Evolutionary conservation across 2,329 filamentous ascomycete species (phyloP).

Genomic region (Pseudogymnoascus sp.): DNA sequence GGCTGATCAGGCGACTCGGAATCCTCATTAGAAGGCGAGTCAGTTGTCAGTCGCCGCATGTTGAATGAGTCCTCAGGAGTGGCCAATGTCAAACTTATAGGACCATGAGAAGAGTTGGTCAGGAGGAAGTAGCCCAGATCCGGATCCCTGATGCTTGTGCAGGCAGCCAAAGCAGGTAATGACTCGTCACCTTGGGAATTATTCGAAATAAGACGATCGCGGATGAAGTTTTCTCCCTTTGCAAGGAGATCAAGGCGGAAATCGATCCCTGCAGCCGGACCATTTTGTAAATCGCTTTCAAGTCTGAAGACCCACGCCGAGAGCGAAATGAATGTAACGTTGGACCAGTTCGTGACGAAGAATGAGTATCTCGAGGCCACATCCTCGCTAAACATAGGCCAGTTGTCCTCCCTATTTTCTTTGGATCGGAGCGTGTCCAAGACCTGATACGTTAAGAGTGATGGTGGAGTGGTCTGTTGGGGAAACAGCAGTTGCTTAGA

Average conservation of each 20-base stretch:
- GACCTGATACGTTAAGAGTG: conserved; percentile 52
- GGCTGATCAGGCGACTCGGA: conserved; percentile 38
- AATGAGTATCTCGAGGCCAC: conserved; percentile 54
- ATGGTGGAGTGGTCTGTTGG: conserved; percentile 34
- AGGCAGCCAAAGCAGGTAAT: conserved; percentile 42
- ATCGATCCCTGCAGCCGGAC: conserved; percentile 49
- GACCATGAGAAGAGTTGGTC: conserved; percentile 49
- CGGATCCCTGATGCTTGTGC: conserved; percentile 46
- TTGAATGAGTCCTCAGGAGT: conserved; percentile 44
- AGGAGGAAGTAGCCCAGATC: conserved; percentile 57
- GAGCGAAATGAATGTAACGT: conserved; percentile 51
- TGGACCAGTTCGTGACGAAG: conserved; percentile 52
- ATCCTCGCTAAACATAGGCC: conserved; percentile 55
- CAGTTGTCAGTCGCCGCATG: conserved; percentile 34
- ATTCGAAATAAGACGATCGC: conserved; percentile 50
- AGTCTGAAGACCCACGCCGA: conserved; percentile 55
- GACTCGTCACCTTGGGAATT: conserved; percentile 35
- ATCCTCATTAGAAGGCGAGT: conserved; percentile 36
- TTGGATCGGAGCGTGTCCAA: conserved; percentile 48
- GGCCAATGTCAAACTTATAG: conserved; percentile 51
- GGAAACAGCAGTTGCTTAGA: conserved; percentile 34
- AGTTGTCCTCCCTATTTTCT: conserved; percentile 47
- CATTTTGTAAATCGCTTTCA: conserved; percentile 49
- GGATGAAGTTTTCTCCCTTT: conserved; percentile 46
- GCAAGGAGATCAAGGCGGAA: conserved; percentile 53